These are phyloP conservation scores for Wallacemonas sp. DNA, from an alignment of 208 protist genomes.

Conservation along the genomic window DNA sequence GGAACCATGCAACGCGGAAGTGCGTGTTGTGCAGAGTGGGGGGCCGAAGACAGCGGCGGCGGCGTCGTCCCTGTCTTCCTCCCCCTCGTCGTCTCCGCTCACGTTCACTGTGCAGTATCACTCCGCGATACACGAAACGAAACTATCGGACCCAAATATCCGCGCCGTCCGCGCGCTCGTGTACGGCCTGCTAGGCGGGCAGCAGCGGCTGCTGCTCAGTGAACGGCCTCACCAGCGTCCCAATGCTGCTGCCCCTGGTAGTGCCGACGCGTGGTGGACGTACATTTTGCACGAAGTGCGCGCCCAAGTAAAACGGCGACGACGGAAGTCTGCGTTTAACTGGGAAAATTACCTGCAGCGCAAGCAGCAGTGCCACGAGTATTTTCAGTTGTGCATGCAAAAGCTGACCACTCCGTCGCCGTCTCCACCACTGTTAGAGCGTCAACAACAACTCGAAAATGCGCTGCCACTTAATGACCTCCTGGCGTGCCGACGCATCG, in stretches of 20 bases:
- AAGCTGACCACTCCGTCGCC: conserved; percentile 8
- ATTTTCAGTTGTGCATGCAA: conserved; percentile 25
- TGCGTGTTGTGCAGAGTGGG: conserved; percentile 1
- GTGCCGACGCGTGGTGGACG: conserved; percentile 13
- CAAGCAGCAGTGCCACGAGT: conserved; percentile 32
- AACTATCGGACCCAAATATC: background rate
- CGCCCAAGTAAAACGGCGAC: conserved; percentile 8
- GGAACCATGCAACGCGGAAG: background rate
- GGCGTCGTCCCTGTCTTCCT: too few relatives aligned
- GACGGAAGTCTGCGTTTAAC: conserved; percentile 22
- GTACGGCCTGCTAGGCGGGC: conserved; percentile 3
- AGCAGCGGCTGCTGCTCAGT: background rate
- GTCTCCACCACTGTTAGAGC: background rate
- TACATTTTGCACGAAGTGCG: conserved; percentile 16
- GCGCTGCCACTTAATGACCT: conserved; percentile 23
- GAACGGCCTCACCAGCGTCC: background rate
- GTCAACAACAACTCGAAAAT: conserved; percentile 5
- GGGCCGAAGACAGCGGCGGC: background rate
- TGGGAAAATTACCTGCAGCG: conserved; percentile 34
- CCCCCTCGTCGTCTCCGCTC: background rate
- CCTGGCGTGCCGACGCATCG: conserved; percentile 24
- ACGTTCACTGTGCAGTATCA: background rate
- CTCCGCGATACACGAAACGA: conserved; percentile 6
- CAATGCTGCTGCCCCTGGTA: background rate
- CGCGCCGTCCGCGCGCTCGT: conserved; percentile 13